Percentiles rank a stretch among this genome's conserved stretches.
Conservation (phyloP, 1,284 basidiomycete genomes). For the Cronartium quercuum region DNA sequence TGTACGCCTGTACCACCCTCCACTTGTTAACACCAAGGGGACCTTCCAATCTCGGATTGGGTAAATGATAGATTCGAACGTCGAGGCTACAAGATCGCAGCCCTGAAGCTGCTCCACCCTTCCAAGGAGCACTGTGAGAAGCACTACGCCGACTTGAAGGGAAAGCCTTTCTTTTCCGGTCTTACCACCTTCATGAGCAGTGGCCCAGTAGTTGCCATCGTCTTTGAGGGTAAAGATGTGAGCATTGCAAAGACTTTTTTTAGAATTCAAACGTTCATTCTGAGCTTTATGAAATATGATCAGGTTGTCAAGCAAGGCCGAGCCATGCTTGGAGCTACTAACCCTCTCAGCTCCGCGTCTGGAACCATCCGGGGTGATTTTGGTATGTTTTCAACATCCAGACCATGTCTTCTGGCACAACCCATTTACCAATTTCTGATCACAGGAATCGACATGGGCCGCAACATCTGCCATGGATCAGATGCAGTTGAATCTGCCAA, state of each 20-base stretch:
- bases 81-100: constrained; percentile 88
- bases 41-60: background rate
- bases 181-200: constrained; percentile 83
- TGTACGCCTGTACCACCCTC: constrained; percentile 1
- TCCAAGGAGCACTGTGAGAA: constrained; percentile 74
- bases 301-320: constrained; percentile 70
- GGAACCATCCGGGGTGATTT: constrained; percentile 54
- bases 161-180: constrained; percentile 85
- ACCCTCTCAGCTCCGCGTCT: constrained; percentile 82
- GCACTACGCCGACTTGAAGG: constrained; percentile 88
- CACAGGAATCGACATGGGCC: constrained; percentile 49
- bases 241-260: constrained; percentile 39
- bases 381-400: constrained; percentile 3
- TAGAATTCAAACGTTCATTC: background rate
- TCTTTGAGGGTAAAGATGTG: constrained; percentile 79
- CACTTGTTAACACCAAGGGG: background rate
- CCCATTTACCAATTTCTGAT: constrained; percentile 5
- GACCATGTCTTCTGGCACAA: constrained; percentile 34
- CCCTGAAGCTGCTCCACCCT: constrained; percentile 75
- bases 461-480: constrained; percentile 90
- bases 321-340: constrained; percentile 76
- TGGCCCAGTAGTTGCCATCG: constrained; percentile 94
- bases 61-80: constrained; percentile 70
- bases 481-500: constrained; percentile 55
- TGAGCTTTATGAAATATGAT: background rate